Base-by-base conservation (phyloP, 1,284 basidiomycete species). In the Puccinia polysora region DNA sequence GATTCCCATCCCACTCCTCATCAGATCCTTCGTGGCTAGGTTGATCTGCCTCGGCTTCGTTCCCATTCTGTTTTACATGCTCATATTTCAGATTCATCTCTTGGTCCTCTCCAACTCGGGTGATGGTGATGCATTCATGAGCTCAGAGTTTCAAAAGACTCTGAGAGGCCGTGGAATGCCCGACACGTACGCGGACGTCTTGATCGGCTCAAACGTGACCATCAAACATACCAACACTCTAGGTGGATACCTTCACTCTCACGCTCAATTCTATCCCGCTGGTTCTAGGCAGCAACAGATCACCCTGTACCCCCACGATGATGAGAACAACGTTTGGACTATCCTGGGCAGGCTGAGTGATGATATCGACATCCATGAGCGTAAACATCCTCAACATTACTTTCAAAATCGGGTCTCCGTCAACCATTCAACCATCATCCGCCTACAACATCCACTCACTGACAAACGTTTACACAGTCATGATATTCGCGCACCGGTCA, bases 51-150 rank as follows among this genome's bases (percentile, higher is more conserved):
- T 98, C 69, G 96, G 97, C 76, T 83, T 84, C 36, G 80, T 98
- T 2, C 95, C 96, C 1, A 79, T 88, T 38, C 50, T 88, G 40
- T 92, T 99, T 80, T 99, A 99, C 83, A 90, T 97, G 88, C 80
- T 83, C 78, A 94, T 93, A 87, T 99, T 99, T 82, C 85, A 88
- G 79, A 87, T 99, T 65, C 96, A 99, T 80, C 95, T 99, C 81
- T 81, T 87, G 79, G 85, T 99, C 75, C 83, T 99, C 38, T 85
- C 86, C 78, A 89, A 87, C 80, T 89, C 90, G 2, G 96, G 96
- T 38, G 93, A 97, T 73, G 96, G 96, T 0, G 96, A 98, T 80
- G 91, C 92, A 0, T 98, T 98, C 81, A 98, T 99, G 96, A 94
- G 89, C 82, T 91, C 92, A 14, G 91, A 93, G 77, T 98, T 99